A percentile compares a stretch with the other conserved stretches of the same genome.
phyloP scores from a whole-genome alignment of 495 filamentous ascomycete genomes.

The Penicillium manginii region DNA sequence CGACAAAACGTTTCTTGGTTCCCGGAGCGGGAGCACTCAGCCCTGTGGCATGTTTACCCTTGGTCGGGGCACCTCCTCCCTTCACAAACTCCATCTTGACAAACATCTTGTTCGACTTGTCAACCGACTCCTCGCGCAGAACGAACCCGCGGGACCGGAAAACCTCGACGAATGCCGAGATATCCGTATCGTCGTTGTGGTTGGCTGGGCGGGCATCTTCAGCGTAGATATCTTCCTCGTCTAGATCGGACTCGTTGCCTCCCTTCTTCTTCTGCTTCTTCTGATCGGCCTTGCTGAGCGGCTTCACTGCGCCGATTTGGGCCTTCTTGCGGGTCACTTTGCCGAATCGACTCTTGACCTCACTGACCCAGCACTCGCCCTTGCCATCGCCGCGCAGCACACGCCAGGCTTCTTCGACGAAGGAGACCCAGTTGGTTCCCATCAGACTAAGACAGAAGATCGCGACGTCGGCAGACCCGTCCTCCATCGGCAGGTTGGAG shows the following conservation, averaged over 20 bases:
- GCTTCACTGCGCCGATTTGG: constrained; percentile 63
- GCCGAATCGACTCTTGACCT: constrained; percentile 91
- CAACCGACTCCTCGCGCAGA: constrained; percentile 64
- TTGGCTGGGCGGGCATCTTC: constrained; percentile 48
- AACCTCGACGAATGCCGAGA: constrained; percentile 85
- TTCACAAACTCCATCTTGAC: constrained; percentile 94
- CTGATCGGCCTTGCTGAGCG: constrained; percentile 60
- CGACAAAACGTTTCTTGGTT: constrained; percentile 64
- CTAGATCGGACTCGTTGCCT: constrained; percentile 45
- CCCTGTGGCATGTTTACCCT: constrained; percentile 66
- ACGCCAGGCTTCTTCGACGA: constrained; percentile 92
- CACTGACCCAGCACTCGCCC: constrained; percentile 94
- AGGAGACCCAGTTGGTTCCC: constrained; percentile 97
- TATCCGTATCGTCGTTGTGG: constrained; percentile 70
- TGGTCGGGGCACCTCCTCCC: constrained; percentile 60
- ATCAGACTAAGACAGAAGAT: constrained; percentile 96
- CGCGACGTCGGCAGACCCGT: constrained; percentile 77
- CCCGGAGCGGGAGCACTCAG: constrained; percentile 39
- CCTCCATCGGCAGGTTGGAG: constrained; percentile 72
- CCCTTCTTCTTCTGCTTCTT: constrained; percentile 49
- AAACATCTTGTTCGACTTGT: constrained; percentile 96
- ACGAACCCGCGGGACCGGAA: constrained; percentile 78
- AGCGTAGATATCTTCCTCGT: constrained; percentile 50
- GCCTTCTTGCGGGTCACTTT: constrained; percentile 60
- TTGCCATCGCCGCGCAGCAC: constrained; percentile 76